These are phyloP conservation scores for Dalechampia spathulata DNA, from an alignment of 441 rosid genomes.

Conservation along the genomic window DNA sequence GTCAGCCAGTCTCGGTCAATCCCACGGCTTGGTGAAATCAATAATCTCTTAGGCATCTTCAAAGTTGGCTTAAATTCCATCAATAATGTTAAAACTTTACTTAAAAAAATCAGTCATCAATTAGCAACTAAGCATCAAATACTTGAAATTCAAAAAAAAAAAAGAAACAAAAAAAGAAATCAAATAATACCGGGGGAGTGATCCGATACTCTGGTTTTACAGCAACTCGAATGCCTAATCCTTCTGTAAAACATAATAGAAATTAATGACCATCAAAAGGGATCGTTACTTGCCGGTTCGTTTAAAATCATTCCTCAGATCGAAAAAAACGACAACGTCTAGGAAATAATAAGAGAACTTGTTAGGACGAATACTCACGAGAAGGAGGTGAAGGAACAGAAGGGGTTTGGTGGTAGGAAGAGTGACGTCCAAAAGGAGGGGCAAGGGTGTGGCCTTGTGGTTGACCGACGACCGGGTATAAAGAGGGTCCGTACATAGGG, in stretches of 20 bases:
- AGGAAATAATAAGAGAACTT: not conserved
- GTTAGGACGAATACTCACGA: constrained; percentile 31
- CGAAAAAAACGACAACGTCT: no score
- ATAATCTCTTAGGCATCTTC: no score
- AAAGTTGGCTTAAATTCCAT: no score
- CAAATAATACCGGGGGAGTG: constrained; percentile 62
- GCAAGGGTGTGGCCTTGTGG: constrained; percentile 29
- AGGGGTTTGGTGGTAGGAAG: constrained; percentile 36
- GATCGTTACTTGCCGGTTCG: no score
- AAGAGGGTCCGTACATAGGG: constrained; percentile 45
- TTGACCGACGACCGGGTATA: constrained; percentile 67
- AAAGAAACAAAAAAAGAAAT: not conserved
- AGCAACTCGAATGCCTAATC: constrained; percentile 71
- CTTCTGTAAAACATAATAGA: constrained; percentile 41
- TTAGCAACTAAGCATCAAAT: not conserved
- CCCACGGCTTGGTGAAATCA: no score
- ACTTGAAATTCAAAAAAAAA: not conserved
- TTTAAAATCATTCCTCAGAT: no score
- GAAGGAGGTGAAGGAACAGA: constrained; percentile 43
- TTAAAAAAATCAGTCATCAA: no score
- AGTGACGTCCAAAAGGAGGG: constrained; percentile 39
- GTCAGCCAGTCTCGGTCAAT: no score
- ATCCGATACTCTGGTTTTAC: constrained; percentile 78
- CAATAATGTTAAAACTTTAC: no score
- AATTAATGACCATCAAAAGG: not conserved